Evolutionary conservation across 345 rosid genomes (phyloP), one percentile per base, ranked within the genome.

Genomic region (Dipteronia sinensis): DNA sequence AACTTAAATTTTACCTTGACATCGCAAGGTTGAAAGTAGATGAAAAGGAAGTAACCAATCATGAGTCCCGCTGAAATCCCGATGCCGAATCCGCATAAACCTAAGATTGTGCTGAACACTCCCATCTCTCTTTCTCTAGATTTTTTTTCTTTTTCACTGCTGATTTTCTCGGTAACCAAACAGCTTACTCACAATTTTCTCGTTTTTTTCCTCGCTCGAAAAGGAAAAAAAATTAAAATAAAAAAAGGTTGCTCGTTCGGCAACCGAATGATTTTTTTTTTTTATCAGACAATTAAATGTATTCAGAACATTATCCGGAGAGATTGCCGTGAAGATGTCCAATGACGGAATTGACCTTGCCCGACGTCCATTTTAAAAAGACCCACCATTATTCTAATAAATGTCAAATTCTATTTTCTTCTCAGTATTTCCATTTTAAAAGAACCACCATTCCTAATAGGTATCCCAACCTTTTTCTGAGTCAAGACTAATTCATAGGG

Each of bases 11-110:
- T 27, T 38, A 87, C 99, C 97, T 94, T 88, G 15, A 96, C 98
- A 65, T 91, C 91, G 80, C 72, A 69, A 34, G 98, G 93, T 79
- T 84, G 94, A 78, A 87, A 76, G 85, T 88, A 94, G 81, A 94
- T 91, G 91, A 92, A 96, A 3, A 96, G 80, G 71, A 42, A 81
- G 78, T 96, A 96, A 0, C 99, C 99, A 78, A 91, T 78, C 31
- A 84, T 87, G 25, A 96, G 90, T 31, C 99, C 99, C 49, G 79
- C 44, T 7, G 97, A 86, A 79, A 91, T 82, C 77, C 99, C 99
- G 63, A 94, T 83, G 38, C 98, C 97, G 68, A 96, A 94, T 73
- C 99, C 99, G 65, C 86, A 90, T 8, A 92, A 88, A 61, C 99
- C 98, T 51, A 89, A 75, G 11, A 92, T 31, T 3, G 93, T 89